Base-by-base conservation (phyloP, 1,139 yeast genomes). In the Candida tetrigidarum region DNA sequence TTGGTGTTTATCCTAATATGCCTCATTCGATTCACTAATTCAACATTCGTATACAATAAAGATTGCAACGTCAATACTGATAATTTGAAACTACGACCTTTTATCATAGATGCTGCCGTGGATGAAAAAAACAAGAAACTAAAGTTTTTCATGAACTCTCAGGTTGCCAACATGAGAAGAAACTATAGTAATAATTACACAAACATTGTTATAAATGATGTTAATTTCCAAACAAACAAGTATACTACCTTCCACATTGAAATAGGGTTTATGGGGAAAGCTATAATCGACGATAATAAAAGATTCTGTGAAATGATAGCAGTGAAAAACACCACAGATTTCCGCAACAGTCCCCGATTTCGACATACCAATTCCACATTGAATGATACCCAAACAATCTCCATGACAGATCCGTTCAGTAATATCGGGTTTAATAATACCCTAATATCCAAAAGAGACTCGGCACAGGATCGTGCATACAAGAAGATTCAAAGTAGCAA, bases 101-200 rank as follows among this genome's bases (percentile, higher is more conserved):
- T 74, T 27, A 54, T 75, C 16, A 63, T 74, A 11, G 76, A 76
- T 53, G 80, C 67, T 7, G 75, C 73, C 5, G 57, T 74, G 25
- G 71, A 74, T 51, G 63, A 62, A 42, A 62, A 62, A 7, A 50
- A 62, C 40, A 54, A 66, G 48, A 51, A 64, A 41, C 54, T 77
- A 44, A 62, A 68, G 52, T 74, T 75, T 51, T 64, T 69, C 50
- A 58, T 75, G 45, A 69, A 73, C 50, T 55, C 78, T 10, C 59
- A 66, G 58, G 70, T 71, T 9, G 18, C 45, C 3, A 54, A 62
- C 9, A 40, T 49, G 10, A 40, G 50, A 14, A 86, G 95, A 15
- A 89, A 90, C 70, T 96, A 88, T 67, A 76, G 86, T 63, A 93
- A 95, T 60, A 89, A 89, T 76, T 86, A 88, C 62, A 96, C 88